Conservation (phyloP, 208 protist genomes). For the Crithidia brevicula region DNA sequence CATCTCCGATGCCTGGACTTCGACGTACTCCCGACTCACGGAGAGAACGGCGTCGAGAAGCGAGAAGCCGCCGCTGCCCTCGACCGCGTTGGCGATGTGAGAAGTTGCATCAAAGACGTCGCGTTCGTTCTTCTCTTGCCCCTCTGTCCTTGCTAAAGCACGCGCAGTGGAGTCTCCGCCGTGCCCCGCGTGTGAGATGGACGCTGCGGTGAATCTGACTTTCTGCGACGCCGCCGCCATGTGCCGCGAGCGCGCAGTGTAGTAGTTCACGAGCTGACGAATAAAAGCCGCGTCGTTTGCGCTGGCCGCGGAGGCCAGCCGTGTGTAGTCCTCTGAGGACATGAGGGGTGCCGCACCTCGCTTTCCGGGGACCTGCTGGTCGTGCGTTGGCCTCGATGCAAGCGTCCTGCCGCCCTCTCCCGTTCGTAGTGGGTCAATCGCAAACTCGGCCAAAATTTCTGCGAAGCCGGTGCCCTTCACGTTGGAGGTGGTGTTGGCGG, state of each 20-base stretch:
- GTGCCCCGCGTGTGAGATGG: background rate
- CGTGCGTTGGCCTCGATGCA: background rate
- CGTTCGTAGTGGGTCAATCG: background rate
- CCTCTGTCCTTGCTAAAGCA: background rate
- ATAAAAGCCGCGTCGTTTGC: conserved; percentile 53
- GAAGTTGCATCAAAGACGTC: too few relatives aligned
- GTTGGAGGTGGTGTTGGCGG: background rate
- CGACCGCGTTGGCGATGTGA: background rate
- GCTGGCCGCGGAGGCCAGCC: conserved; percentile 47
- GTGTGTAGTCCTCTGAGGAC: conserved; percentile 23
- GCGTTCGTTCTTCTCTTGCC: too few relatives aligned
- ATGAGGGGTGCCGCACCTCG: conserved; percentile 3
- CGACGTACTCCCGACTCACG: conserved; percentile 82
- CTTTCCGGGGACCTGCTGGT: background rate
- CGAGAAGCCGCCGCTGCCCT: conserved; percentile 44
- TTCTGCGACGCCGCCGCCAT: background rate
- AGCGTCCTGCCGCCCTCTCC: background rate
- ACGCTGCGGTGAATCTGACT: background rate
- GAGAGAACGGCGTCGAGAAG: conserved; percentile 69
- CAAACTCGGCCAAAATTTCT: conserved; percentile 21
- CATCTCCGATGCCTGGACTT: conserved; percentile 34
- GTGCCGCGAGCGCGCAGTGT: conserved; percentile 22
- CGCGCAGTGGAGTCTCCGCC: too few relatives aligned
- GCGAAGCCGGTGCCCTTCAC: conserved; percentile 1
- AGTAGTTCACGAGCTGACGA: conserved; percentile 58